Evolutionary conservation across 805 yeast species (phyloP), one percentile per base, ranked within the genome.

Genomic region (Yamadazyma nakazawae): DNA sequence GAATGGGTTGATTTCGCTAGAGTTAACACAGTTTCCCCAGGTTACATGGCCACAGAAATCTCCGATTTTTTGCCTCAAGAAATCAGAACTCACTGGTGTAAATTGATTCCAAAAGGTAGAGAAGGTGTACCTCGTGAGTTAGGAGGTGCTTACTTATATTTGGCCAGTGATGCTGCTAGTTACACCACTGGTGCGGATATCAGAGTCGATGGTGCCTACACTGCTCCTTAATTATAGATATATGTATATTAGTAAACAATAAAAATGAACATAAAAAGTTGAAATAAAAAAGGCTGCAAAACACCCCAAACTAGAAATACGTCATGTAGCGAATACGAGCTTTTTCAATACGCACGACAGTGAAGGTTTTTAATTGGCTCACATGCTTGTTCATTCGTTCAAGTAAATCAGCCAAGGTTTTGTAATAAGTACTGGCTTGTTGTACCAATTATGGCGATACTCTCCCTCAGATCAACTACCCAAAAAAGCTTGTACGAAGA

Each of bases 1-100:
- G 96, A 89, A 69, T 89, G 94, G 91, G 81, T 90, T n/a, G 56
- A 63, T 34, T 85, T 85, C 59, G 95, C 92, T n/a, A 78, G 96
- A 54, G 92, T 84, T 48, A 88, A 88, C 71, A 73, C 87, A 25
- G 78, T 88, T 26, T 82, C 89, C 13, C 96, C 96, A 18, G 96
- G 96, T n/a, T 88, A 88, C 71, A 84, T 87, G 50, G 78, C 76
- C 49, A 85, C 95, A 8, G 88, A 84, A 52, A 74, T 88, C 41
- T 61, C 71, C 34, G 74, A 67, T 48, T 72, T 72, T 46, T 68
- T 64, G n/a, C 64, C 67, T 3, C 59, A 56, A 13, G 70, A 62
- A 4, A 55, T 62, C 45, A 68, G 70, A 62, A 57, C 58, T 47
- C 61, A 54, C 41, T 72, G 77, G 77, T 66, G 69, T 61, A 49